These are phyloP conservation scores for Sechiopsis laciniata DNA, from an alignment of 306 rosid genomes.

Conservation along the genomic window DNA sequence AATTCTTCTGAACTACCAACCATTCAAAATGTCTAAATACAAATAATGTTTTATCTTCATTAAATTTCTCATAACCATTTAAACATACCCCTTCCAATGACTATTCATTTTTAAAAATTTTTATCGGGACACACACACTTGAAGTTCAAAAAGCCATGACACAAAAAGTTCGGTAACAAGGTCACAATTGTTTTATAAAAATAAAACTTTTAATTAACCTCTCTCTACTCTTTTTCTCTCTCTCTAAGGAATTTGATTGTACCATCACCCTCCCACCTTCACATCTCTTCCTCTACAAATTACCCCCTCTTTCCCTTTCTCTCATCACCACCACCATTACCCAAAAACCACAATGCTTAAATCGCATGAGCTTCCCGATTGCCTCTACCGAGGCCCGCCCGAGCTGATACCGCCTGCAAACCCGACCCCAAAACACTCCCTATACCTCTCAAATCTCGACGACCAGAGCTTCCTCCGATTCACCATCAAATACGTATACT, in stretches of 20 bases:
- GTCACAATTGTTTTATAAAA: no score
- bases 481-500: constrained; percentile 60
- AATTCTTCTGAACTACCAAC: no score
- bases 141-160: no score
- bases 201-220: no score
- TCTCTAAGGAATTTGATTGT: constrained; percentile 39
- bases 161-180: no score
- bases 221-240: background rate
- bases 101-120: no score
- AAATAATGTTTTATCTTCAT: no score
- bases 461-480: constrained; percentile 78
- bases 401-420: constrained; percentile 37
- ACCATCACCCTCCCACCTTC: constrained; percentile 26
- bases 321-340: background rate
- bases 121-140: no score
- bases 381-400: constrained; percentile 40
- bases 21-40: no score
- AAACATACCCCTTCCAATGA: no score
- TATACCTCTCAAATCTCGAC: constrained; percentile 74
- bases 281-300: constrained; percentile 9
- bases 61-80: no score
- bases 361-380: constrained; percentile 67
- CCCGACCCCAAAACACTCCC: constrained; percentile 66
- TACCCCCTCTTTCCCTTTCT: background rate
- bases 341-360: constrained; percentile 31